A percentile compares a stretch with the other conserved stretches of the same genome.
These are phyloP conservation scores for Exutisphaerella laricina DNA, from an alignment of 2,329 filamentous ascomycete species.

Conservation along the genomic window DNA sequence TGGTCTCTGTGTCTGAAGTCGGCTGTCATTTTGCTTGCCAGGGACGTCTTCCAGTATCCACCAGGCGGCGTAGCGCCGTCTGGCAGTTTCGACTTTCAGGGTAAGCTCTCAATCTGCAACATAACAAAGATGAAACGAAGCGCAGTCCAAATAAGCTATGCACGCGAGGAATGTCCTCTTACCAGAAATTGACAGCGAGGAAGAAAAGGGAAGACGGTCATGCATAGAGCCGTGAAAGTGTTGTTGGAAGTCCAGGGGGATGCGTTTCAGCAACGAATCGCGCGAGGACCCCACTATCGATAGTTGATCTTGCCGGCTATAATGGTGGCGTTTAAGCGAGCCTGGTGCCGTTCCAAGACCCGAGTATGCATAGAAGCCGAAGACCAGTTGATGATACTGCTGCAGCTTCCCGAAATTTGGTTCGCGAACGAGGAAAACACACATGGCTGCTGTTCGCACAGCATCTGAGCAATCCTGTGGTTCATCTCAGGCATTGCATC, in stretches of 20 bases:
- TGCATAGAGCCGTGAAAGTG: neutral
- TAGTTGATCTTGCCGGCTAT: too few species aligned
- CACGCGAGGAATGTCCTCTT: too few species aligned
- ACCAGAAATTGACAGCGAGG: neutral
- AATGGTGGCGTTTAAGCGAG: too few species aligned
- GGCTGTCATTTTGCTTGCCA: conserved; percentile 3
- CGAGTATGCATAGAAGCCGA: too few species aligned
- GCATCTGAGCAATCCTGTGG: too few species aligned
- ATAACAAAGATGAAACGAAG: neutral
- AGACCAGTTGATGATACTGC: too few species aligned
- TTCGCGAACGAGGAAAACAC: too few species aligned
- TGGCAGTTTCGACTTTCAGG: neutral
- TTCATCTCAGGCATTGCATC: too few species aligned
- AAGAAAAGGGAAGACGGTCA: neutral
- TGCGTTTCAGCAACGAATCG: conserved; percentile 3
- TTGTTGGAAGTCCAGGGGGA: neutral
- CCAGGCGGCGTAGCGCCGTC: conserved; percentile 1
- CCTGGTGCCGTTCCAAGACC: too few species aligned
- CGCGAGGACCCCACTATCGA: too few species aligned
- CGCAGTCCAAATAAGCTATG: neutral
- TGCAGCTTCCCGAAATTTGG: too few species aligned
- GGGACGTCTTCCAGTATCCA: neutral
- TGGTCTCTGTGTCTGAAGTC: conserved; percentile 7
- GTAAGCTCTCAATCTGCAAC: neutral
- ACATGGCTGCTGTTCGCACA: too few species aligned